Conservation (phyloP, 2,329 filamentous ascomycete genomes). For the Camptophora hylomeconis region DNA sequence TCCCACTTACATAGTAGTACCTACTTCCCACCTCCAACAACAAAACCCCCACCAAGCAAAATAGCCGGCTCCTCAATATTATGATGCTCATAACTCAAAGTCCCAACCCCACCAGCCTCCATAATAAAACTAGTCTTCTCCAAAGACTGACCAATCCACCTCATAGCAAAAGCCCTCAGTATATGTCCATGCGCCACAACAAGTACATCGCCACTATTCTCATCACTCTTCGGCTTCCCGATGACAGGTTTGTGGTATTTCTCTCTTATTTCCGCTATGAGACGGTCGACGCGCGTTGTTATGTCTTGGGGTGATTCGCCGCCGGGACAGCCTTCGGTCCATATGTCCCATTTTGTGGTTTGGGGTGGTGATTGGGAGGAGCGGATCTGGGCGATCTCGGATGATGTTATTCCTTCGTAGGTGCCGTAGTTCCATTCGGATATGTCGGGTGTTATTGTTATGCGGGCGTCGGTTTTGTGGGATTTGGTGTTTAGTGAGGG, state of each 20-base stretch:
- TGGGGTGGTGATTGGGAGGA: slow-evolving; percentile 41
- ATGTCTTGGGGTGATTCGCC: slow-evolving; percentile 73
- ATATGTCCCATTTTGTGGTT: slow-evolving; percentile 62
- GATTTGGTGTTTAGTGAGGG: slow-evolving; percentile 17
- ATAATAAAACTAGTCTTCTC: slow-evolving; percentile 66
- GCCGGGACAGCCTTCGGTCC: slow-evolving; percentile 73
- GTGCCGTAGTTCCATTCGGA: slow-evolving; percentile 81
- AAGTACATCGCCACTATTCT: slow-evolving; percentile 49
- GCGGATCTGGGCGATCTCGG: slow-evolving; percentile 50
- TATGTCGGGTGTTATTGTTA: slow-evolving; percentile 59
- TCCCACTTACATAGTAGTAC: neutral
- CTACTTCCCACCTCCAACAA: slow-evolving; percentile 22
- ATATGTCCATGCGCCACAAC: slow-evolving; percentile 88
- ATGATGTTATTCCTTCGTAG: slow-evolving; percentile 68
- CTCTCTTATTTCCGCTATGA: slow-evolving; percentile 63
- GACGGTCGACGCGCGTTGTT: slow-evolving; percentile 54
- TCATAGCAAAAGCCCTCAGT: slow-evolving; percentile 71
- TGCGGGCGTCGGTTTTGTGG: slow-evolving; percentile 43
- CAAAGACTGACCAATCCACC: slow-evolving; percentile 65
- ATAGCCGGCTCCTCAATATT: slow-evolving; percentile 68
- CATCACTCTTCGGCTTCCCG: slow-evolving; percentile 35
- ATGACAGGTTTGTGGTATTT: slow-evolving; percentile 53
- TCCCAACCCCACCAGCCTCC: slow-evolving; percentile 79
- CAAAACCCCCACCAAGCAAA: slow-evolving; percentile 60
- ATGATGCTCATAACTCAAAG: slow-evolving; percentile 71